phyloP scores from a whole-genome alignment of 805 yeast genomes.

The Candida railenensis region DNA sequence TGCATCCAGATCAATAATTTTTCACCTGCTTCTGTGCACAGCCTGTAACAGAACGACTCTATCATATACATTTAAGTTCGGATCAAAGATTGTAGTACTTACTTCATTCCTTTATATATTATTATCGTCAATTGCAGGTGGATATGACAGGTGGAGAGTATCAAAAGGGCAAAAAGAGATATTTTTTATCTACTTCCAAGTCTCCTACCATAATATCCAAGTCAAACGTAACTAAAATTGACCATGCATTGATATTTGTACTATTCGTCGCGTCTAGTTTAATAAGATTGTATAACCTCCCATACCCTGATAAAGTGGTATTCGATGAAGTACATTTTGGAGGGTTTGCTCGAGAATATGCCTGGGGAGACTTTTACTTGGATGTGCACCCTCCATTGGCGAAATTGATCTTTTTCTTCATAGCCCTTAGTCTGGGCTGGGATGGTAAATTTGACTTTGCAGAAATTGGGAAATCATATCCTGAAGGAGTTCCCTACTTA shows the following conservation, averaged over 20 bases:
- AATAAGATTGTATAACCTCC: constrained; percentile 32
- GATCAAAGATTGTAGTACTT: background rate
- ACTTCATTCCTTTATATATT: background rate
- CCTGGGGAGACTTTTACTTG: constrained; percentile 59
- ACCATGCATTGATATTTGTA: constrained; percentile 18
- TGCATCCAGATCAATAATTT: too few species aligned
- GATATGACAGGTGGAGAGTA: constrained; percentile 8
- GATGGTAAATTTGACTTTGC: constrained; percentile 40
- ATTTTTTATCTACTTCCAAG: constrained; percentile 25
- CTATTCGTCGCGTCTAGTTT: constrained; percentile 22
- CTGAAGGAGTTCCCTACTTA: constrained; percentile 39
- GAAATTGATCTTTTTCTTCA: constrained; percentile 54
- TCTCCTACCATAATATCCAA: constrained; percentile 13
- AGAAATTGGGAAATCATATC: constrained; percentile 45
- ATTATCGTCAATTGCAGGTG: background rate
- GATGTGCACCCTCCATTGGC: constrained; percentile 76
- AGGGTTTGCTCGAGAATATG: constrained; percentile 42
- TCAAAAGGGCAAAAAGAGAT: constrained; percentile 28
- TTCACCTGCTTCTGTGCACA: too few species aligned
- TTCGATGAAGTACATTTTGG: constrained; percentile 49
- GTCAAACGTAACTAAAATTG: constrained; percentile 14
- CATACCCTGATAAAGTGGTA: constrained; percentile 39
- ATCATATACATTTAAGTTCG: too few species aligned
- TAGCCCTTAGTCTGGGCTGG: constrained; percentile 53
- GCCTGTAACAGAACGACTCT: too few species aligned